Evolutionary conservation across 169 alveolate genomes (phyloP), one percentile per base, ranked within the genome.

Genomic region (Cryptosporidium sp.): DNA sequence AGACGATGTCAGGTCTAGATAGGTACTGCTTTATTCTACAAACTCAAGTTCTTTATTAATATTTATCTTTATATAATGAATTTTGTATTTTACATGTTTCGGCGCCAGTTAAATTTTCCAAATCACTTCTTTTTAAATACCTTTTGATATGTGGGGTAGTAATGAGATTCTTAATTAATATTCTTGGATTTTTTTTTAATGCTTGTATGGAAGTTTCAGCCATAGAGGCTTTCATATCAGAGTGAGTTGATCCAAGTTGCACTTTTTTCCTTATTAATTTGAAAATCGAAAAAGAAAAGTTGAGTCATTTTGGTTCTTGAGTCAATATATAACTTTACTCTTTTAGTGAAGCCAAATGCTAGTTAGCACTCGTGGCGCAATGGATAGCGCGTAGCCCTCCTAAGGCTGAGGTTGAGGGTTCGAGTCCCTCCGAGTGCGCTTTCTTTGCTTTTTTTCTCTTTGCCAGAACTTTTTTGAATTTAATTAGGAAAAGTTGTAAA

Each of bases 371-470:
- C 94, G 98, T 96, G 97, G 98, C 98, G 97, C 94, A 96, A 96
- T 96, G 98, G 98, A 96, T 96, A 96, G 97, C 97, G 98, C 97
- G 95, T 95, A 94, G 97, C 98, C 96, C 97, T 96, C 98, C 98
- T 96, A 96, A 96, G 96, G 98, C 97, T 94, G 96, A 94, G 98
- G 97, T 96, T 96, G 97, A 95, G 98, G 98, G 98, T 96, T 96
- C 98, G 96, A 96, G 97, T 96, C 98, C 98, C 98, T 95, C 95
- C 98, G 94, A 96, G 97, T 95, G 98, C 95, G 95, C 51, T 70
- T 62, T 51, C 18, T 6, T 12, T 12, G 4, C n/a, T n/a, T 16
- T 48, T 14, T 48, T 5, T 1, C 18, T 48, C 12, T 48, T 48
- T 48, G 21, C 21, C n/a, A 2, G 6, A 7, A 48, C 4, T 48